phyloP scores from a whole-genome alignment of 1,284 basidiomycete species.

The Rhodotorula sp. region DNA sequence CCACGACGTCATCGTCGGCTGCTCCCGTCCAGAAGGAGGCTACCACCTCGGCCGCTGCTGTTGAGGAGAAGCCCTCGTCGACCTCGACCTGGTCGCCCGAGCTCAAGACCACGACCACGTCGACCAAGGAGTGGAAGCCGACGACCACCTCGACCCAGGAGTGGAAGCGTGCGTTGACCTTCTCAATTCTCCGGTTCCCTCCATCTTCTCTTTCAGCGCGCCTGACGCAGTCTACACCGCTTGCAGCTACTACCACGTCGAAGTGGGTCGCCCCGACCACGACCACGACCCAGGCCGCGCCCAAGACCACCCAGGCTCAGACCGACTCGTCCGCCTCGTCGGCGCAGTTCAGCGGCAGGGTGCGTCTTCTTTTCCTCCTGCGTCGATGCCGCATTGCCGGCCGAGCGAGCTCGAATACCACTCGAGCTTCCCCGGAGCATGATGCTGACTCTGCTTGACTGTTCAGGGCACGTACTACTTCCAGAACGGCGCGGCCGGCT shows the following conservation, averaged over 20 bases:
- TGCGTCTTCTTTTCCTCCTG: background rate
- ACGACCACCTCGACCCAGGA: slow-evolving; percentile 13
- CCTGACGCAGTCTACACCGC: background rate
- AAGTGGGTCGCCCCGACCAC: slow-evolving; percentile 12
- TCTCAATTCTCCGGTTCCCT: background rate
- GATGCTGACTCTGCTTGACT: slow-evolving; percentile 22
- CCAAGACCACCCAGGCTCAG: slow-evolving; percentile 8
- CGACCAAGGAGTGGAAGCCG: slow-evolving; percentile 6
- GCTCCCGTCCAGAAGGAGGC: background rate
- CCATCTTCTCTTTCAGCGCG: background rate
- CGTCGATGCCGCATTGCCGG: too few species aligned
- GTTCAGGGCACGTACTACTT: slow-evolving; percentile 40
- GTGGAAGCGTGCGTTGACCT: slow-evolving; percentile 14
- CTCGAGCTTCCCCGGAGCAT: too few species aligned
- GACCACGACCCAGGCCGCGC: slow-evolving; percentile 8
- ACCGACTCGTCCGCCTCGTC: background rate
- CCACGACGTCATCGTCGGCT: background rate
- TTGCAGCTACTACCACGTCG: slow-evolving; percentile 9
- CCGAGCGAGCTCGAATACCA: too few species aligned
- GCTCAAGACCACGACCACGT: slow-evolving; percentile 3
- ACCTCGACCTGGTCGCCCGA: background rate
- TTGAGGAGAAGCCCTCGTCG: slow-evolving; percentile 11
- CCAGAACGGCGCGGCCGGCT: slow-evolving; percentile 48
- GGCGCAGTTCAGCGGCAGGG: background rate
- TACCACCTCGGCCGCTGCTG: background rate